These are phyloP conservation scores for Urtica urens DNA, from an alignment of 306 rosid genomes.

Conservation along the genomic window DNA sequence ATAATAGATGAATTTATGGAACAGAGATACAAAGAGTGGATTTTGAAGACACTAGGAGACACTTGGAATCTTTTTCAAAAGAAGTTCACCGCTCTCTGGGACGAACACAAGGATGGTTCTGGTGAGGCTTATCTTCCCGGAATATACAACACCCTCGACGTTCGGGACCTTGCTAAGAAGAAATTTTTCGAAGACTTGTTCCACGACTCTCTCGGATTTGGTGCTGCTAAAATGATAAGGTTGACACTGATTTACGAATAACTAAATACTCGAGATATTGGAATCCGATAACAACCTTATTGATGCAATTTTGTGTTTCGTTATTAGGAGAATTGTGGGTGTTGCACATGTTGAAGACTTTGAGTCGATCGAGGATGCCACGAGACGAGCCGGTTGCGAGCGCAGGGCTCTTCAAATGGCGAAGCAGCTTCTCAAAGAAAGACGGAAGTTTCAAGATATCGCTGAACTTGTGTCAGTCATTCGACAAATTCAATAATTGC, in stretches of 20 bases:
- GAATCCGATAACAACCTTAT: too few relatives aligned
- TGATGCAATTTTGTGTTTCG: too few relatives aligned
- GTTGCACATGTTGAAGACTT: slow-evolving; percentile 87
- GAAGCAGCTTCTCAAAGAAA: slow-evolving; percentile 63
- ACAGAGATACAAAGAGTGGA: slow-evolving; percentile 76
- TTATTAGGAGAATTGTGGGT: slow-evolving; percentile 71
- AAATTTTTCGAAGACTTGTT: slow-evolving; percentile 49
- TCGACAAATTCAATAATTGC: slow-evolving; percentile 22
- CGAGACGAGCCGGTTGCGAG: slow-evolving; percentile 62
- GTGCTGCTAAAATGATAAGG: slow-evolving; percentile 94
- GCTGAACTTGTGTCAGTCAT: slow-evolving; percentile 49
- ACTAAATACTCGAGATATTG: too few relatives aligned
- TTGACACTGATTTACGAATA: slow-evolving; percentile 10
- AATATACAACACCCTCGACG: slow-evolving; percentile 54
- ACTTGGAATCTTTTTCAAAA: slow-evolving; percentile 64
- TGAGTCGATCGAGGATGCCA: slow-evolving; percentile 55
- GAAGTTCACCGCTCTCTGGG: slow-evolving; percentile 67
- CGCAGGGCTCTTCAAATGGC: slow-evolving; percentile 52
- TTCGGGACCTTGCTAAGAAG: slow-evolving; percentile 49
- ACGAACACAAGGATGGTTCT: slow-evolving; percentile 50
- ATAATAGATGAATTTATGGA: slow-evolving; percentile 1
- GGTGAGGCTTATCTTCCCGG: slow-evolving; percentile 85
- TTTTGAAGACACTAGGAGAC: slow-evolving; percentile 65
- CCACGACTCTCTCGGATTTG: slow-evolving; percentile 80
- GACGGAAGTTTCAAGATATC: slow-evolving; percentile 45